phyloP scores from a whole-genome alignment of 352 stramenopile genomes.

The Globisporangium viniferum region DNA sequence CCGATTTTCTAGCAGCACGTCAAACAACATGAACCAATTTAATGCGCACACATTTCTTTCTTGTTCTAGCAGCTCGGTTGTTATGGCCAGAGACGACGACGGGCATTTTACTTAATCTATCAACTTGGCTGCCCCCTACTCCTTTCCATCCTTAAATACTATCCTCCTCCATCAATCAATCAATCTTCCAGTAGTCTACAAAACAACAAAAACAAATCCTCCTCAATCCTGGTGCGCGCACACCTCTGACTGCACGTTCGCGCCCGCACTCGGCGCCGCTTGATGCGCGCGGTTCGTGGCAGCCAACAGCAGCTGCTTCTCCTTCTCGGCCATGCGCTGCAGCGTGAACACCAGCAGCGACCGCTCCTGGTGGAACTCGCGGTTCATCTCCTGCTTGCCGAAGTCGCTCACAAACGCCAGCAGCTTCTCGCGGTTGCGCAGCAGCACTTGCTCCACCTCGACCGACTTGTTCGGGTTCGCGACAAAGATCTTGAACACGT shows the following conservation, averaged over 20 bases:
- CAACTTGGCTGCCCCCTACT: constrained; percentile 3
- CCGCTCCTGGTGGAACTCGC: constrained; percentile 74
- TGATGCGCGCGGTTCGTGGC: constrained; percentile 1
- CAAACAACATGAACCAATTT: neutral
- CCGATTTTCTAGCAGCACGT: neutral
- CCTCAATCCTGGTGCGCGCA: constrained; percentile 7
- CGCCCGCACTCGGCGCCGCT: neutral
- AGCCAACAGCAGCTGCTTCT: constrained; percentile 9
- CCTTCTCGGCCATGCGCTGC: constrained; percentile 53
- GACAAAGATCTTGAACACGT: constrained; percentile 89
- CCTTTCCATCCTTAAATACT: constrained; percentile 6
- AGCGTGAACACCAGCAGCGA: constrained; percentile 72
- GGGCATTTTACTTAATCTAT: constrained; percentile 10
- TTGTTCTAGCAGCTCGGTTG: neutral
- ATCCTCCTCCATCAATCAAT: neutral
- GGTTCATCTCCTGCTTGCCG: constrained; percentile 65
- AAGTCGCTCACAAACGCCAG: constrained; percentile 75
- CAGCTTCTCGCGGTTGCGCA: constrained; percentile 77
- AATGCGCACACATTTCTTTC: neutral
- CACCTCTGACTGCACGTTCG: constrained; percentile 6
- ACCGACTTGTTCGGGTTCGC: constrained; percentile 79
- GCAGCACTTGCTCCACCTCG: constrained; percentile 69
- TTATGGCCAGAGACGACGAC: neutral
- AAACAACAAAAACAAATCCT: constrained; percentile 2
- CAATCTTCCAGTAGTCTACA: constrained; percentile 5